phyloP scores from a whole-genome alignment of 345 rosid genomes.

The Pugionium dolabratum region DNA sequence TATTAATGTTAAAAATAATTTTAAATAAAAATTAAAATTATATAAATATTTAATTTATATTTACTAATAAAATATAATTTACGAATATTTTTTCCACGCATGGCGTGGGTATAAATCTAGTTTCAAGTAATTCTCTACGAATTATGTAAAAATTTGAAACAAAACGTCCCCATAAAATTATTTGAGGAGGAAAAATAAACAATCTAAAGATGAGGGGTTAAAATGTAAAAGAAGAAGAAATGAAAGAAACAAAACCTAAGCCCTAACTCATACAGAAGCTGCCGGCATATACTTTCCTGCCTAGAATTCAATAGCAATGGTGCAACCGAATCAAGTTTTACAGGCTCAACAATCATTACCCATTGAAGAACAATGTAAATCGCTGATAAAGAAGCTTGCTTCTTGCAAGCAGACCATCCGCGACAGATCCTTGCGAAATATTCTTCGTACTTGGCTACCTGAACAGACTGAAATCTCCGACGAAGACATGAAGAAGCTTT shows the following conservation, averaged over 20 bases:
- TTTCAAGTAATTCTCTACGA: too few species aligned
- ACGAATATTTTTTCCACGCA: too few species aligned
- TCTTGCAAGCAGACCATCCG: slow-evolving; percentile 67
- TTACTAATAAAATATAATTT: too few species aligned
- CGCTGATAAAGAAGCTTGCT: slow-evolving; percentile 66
- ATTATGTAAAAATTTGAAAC: too few species aligned
- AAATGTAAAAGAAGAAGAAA: slow-evolving; percentile 13
- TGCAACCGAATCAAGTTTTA: slow-evolving; percentile 24
- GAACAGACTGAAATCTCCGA: slow-evolving; percentile 57
- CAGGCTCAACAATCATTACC: slow-evolving; percentile 19
- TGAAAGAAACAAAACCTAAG: slow-evolving; percentile 15
- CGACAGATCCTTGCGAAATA: slow-evolving; percentile 54
- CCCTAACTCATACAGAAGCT: slow-evolving; percentile 27
- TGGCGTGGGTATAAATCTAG: too few species aligned
- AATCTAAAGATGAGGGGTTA: slow-evolving; percentile 16
- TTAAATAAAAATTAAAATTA: too few species aligned
- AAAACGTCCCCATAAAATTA: background rate
- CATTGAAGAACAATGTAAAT: slow-evolving; percentile 42
- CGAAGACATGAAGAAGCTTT: slow-evolving; percentile 79
- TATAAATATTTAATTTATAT: too few species aligned
- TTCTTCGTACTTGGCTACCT: slow-evolving; percentile 74
- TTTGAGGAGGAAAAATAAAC: background rate
- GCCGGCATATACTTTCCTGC: slow-evolving; percentile 14
- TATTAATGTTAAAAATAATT: too few species aligned
- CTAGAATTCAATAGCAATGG: slow-evolving; percentile 10